phyloP scores from a whole-genome alignment of 2,329 filamentous ascomycete genomes.

The Fusarium brevicatenulatum region DNA sequence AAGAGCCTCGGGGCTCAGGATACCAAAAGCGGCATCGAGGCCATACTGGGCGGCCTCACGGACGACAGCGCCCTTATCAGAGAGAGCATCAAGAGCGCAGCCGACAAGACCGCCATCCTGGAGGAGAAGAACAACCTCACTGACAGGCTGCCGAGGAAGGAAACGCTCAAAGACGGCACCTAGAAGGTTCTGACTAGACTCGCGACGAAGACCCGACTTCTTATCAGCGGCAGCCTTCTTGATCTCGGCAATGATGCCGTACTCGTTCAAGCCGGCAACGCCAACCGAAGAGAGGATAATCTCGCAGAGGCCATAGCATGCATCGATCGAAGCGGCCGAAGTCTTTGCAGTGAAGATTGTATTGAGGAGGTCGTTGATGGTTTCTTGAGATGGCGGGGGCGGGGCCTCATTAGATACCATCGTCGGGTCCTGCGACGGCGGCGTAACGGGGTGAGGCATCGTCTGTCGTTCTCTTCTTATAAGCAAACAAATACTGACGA shows the following conservation, averaged over 20 bases:
- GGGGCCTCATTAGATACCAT: slow-evolving; percentile 60
- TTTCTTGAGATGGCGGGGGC: slow-evolving; percentile 71
- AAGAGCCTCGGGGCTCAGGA: slow-evolving; percentile 83
- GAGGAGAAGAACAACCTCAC: slow-evolving; percentile 84
- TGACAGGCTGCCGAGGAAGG: slow-evolving; percentile 78
- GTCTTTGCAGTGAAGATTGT: slow-evolving; percentile 76
- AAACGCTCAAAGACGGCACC: slow-evolving; percentile 94
- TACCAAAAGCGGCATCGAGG: slow-evolving; percentile 85
- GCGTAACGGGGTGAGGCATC: slow-evolving; percentile 62
- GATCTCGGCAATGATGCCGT: slow-evolving; percentile 65
- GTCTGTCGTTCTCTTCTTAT: slow-evolving; percentile 30
- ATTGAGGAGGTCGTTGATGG: slow-evolving; percentile 71
- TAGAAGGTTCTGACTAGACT: slow-evolving; percentile 94
- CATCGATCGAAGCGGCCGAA: slow-evolving; percentile 75
- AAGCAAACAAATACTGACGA: neutral
- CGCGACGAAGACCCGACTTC: slow-evolving; percentile 86
- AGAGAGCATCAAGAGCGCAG: slow-evolving; percentile 82
- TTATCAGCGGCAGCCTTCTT: slow-evolving; percentile 88
- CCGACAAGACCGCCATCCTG: slow-evolving; percentile 79
- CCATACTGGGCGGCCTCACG: slow-evolving; percentile 94
- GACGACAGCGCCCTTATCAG: slow-evolving; percentile 90
- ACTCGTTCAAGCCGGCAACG: slow-evolving; percentile 62
- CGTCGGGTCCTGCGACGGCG: slow-evolving; percentile 50
- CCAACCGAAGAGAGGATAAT: slow-evolving; percentile 65
- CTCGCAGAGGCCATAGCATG: slow-evolving; percentile 70